Evolutionary conservation across 192 early-diverging fungal genomes (phyloP).

Genomic region (Podila verticillata): DNA sequence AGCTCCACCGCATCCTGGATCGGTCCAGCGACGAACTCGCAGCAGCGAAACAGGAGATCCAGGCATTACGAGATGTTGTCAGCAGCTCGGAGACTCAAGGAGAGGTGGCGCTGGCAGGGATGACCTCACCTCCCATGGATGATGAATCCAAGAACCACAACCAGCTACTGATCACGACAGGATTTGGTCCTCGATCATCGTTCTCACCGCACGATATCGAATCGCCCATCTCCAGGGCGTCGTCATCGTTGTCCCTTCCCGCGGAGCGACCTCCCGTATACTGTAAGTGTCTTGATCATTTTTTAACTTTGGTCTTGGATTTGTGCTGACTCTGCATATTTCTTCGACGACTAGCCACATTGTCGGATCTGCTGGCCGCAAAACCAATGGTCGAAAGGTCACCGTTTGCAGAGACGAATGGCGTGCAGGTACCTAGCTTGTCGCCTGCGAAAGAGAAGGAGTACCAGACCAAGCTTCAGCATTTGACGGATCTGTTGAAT

Average conservation of each 20-base stretch:
- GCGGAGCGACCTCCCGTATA: constrained; percentile 33
- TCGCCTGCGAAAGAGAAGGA: constrained; percentile 48
- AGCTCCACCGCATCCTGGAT: constrained; percentile 53
- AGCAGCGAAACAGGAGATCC: constrained; percentile 42
- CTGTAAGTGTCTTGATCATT: constrained; percentile 22
- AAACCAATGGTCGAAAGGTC: constrained; percentile 39
- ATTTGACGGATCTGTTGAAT: constrained; percentile 63
- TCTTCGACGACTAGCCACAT: constrained; percentile 31
- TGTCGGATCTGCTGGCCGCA: constrained; percentile 53
- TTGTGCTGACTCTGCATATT: not conserved
- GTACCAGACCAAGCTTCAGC: constrained; percentile 56
- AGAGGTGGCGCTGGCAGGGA: not conserved
- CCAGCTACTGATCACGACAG: constrained; percentile 21
- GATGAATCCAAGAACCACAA: constrained; percentile 11
- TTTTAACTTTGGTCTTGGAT: not conserved
- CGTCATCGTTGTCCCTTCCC: constrained; percentile 37
- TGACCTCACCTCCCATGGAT: not conserved
- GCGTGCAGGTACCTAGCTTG: not conserved
- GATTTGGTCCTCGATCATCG: constrained; percentile 17
- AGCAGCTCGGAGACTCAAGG: constrained; percentile 14
- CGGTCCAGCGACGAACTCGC: constrained; percentile 40
- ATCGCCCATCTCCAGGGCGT: constrained; percentile 41
- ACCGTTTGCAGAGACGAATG: constrained; percentile 26
- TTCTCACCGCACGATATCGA: constrained; percentile 34
- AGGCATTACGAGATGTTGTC: constrained; percentile 35